Percentiles rank a stretch among this genome's conserved stretches.
Evolutionary conservation across 257 asterid species (phyloP).

Genomic region (Solanum boliviense): DNA sequence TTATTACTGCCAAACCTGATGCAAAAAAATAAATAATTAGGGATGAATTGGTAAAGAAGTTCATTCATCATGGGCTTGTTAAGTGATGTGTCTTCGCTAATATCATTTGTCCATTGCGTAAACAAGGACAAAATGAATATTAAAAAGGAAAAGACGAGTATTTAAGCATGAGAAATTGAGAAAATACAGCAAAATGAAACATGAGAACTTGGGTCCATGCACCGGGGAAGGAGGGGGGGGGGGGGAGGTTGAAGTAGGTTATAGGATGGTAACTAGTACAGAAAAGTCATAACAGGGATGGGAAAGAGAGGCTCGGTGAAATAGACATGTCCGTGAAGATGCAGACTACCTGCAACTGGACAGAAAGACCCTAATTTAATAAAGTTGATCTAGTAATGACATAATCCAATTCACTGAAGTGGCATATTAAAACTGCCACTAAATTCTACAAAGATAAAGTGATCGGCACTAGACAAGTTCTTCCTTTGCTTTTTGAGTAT

Average conservation of each 20-base stretch:
- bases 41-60: not conserved
- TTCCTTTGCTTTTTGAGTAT: not conserved
- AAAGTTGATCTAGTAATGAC: not conserved
- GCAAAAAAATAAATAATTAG: not conserved
- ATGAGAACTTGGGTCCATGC: not conserved
- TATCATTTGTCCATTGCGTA: not conserved
- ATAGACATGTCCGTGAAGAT: not conserved
- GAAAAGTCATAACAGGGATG: not conserved
- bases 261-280: not conserved
- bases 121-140: not conserved
- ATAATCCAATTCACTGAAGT: not conserved
- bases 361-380: not conserved
- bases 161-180: not conserved
- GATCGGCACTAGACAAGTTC: not conserved
- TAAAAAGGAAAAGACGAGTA: not conserved
- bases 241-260: not conserved
- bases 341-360: not conserved
- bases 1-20: constrained; percentile 84
- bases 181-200: not conserved
- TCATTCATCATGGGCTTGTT: not conserved
- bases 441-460: not conserved
- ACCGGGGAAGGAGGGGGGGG: not conserved
- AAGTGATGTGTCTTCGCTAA: not conserved
- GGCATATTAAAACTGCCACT: not conserved
- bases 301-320: not conserved